Base-by-base conservation (phyloP, 2,329 filamentous ascomycete species). In the Fusarium agapanthi region DNA sequence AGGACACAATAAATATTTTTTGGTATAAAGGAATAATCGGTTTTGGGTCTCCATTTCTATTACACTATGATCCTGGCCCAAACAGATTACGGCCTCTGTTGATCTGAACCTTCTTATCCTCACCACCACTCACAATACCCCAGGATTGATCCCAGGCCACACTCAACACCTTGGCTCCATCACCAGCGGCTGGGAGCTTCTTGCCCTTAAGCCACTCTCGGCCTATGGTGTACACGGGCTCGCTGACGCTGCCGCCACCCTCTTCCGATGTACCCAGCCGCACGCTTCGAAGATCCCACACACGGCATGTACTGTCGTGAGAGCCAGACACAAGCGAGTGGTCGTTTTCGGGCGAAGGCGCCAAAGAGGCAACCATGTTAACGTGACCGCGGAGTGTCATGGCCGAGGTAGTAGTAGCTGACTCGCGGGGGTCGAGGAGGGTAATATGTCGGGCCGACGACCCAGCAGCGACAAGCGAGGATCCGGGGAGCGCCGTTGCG, bases 21-120 rank as follows among this genome's bases (percentile, higher is more conserved):
- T 62, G 53, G 65, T 61, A 64, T 64, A 68, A 67, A 69, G 57
- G 43, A 56, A 67, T 51, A 61, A 63, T 71, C 64, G 53, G 65
- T 65, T 67, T 75, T 67, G 43, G 37, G 48, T 47, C 57, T 62
- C 61, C 58, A 41, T 54, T 32, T 44, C 47, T 45, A 69, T 68
- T 67, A 64, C 48, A 72, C 73, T 80, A 84, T 78, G 79, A 79
- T 51, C 80, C 78, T 77, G 79, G 78, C 38, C 80, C 78, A 48
- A 88, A 78, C 47, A 89, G 74, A 64, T 85, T 88, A 70, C 88
- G 86, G 24, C 90, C 91, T 74, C 88, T 88, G 82, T 99, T 98
- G 68, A 99, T 90, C 86, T 99, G 96, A 77, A 99, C 91, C 84
- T 90, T 91, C 85, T 96, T 97, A 80, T 99, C 96, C 87, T 98